Evolutionary conservation across 371 early-diverging fungal genomes (phyloP).

Genomic region (Mucor piriformis): DNA sequence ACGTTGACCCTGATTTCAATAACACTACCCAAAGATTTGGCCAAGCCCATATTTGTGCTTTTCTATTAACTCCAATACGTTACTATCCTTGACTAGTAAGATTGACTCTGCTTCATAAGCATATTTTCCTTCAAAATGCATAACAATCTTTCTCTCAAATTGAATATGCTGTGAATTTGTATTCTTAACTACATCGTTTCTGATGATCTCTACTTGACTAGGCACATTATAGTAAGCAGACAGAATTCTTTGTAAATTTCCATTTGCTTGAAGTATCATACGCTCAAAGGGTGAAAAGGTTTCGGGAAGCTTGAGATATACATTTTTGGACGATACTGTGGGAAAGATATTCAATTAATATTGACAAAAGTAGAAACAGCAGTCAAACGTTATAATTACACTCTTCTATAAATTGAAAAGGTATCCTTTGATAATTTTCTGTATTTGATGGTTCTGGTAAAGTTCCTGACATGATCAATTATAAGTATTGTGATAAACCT

Average conservation of each 20-base stretch:
- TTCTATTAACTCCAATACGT: conserved; percentile 36
- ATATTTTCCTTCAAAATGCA: conserved; percentile 45
- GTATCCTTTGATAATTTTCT: conserved; percentile 31
- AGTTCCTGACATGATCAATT: conserved; percentile 3
- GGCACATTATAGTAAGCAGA: conserved; percentile 53
- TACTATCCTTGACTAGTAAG: conserved; percentile 37
- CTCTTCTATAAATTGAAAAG: conserved; percentile 49
- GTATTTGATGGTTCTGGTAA: conserved; percentile 31
- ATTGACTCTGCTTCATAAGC: conserved; percentile 50
- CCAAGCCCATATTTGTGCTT: conserved; percentile 53
- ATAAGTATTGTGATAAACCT: background rate
- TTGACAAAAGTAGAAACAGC: background rate
- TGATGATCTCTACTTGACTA: conserved; percentile 43
- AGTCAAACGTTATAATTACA: conserved; percentile 20
- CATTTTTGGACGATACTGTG: conserved; percentile 45
- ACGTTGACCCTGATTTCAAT: background rate
- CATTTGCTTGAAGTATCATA: conserved; percentile 47
- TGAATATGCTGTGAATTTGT: conserved; percentile 11
- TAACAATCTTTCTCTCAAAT: conserved; percentile 43
- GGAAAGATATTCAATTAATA: conserved; percentile 5
- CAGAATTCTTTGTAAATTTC: conserved; percentile 46
- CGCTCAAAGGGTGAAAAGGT: conserved; percentile 46
- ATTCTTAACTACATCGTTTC: conserved; percentile 25
- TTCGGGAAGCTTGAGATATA: conserved; percentile 43
- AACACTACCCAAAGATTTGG: conserved; percentile 47